Percentiles rank a stretch among this genome's conserved stretches.
Evolutionary conservation across 2,329 filamentous ascomycete genomes (phyloP).

Genomic region (Zymoseptoria tritici): DNA sequence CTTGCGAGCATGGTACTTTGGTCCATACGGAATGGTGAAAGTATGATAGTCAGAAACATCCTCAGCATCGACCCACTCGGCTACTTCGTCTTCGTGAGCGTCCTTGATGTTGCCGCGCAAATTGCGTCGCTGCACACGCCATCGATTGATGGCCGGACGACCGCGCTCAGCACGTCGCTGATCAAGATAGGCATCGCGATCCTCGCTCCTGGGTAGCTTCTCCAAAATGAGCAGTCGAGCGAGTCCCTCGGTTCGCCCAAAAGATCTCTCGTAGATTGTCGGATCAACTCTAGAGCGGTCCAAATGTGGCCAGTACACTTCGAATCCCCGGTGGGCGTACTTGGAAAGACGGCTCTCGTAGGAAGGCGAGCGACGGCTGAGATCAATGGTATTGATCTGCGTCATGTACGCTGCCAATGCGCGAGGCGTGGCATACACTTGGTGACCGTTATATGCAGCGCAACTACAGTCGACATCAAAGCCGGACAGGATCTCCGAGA

Average conservation of each 20-base stretch:
- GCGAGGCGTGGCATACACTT: conserved; percentile 72
- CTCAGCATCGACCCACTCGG: conserved; percentile 72
- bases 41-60: conserved; percentile 71
- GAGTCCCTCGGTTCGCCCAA: conserved; percentile 66
- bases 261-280: conserved; percentile 78
- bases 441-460: conserved; percentile 69
- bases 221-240: conserved; percentile 74
- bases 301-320: conserved; percentile 70
- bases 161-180: conserved; percentile 66
- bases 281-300: conserved; percentile 72
- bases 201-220: conserved; percentile 60
- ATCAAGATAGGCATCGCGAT: conserved; percentile 63
- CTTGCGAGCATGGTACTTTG: conserved; percentile 49
- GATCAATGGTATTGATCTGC: conserved; percentile 72
- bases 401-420: conserved; percentile 73
- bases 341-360: conserved; percentile 84
- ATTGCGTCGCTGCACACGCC: conserved; percentile 33
- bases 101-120: conserved; percentile 68
- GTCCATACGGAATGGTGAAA: conserved; percentile 59
- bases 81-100: conserved; percentile 67
- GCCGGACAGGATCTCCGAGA: conserved; percentile 77
- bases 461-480: conserved; percentile 85
- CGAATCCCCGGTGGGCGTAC: conserved; percentile 76
- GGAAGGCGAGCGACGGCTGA: conserved; percentile 71
- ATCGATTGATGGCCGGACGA: conserved; percentile 49